Evolutionary conservation across 2,329 filamentous ascomycete genomes (phyloP).

Genomic region (Colletotrichum sp.): DNA sequence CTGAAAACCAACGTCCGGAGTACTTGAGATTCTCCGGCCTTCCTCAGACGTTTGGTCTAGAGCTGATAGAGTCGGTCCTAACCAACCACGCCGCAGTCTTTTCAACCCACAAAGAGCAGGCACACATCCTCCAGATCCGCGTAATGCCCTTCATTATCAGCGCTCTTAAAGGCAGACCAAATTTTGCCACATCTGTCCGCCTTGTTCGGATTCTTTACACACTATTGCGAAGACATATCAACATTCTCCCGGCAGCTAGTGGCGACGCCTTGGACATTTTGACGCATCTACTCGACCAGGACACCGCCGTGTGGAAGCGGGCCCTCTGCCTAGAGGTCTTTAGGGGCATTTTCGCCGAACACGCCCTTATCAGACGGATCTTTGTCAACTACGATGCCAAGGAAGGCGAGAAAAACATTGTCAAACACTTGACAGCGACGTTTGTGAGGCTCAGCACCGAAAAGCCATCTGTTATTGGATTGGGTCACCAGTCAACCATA

Average conservation of each 20-base stretch:
- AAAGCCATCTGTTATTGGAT: slow-evolving; percentile 85
- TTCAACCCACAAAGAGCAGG: slow-evolving; percentile 78
- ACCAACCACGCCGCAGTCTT: slow-evolving; percentile 86
- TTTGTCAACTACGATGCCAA: slow-evolving; percentile 80
- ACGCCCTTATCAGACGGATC: slow-evolving; percentile 77
- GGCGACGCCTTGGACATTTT: slow-evolving; percentile 82
- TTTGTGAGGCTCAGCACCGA: slow-evolving; percentile 95
- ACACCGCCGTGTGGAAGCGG: slow-evolving; percentile 84
- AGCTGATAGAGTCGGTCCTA: slow-evolving; percentile 90
- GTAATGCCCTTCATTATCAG: slow-evolving; percentile 86
- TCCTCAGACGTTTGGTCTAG: slow-evolving; percentile 83
- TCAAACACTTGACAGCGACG: slow-evolving; percentile 82
- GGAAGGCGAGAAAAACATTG: slow-evolving; percentile 74
- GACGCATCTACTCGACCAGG: slow-evolving; percentile 87
- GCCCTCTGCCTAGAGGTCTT: slow-evolving; percentile 92
- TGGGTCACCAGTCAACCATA: slow-evolving; percentile 86
- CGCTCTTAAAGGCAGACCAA: slow-evolving; percentile 76
- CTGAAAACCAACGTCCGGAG: slow-evolving; percentile 82
- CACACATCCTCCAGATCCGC: slow-evolving; percentile 75
- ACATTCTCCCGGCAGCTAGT: slow-evolving; percentile 77
- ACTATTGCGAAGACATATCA: slow-evolving; percentile 78
- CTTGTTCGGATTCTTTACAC: slow-evolving; percentile 84
- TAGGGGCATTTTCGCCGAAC: slow-evolving; percentile 82
- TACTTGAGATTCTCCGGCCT: slow-evolving; percentile 82
- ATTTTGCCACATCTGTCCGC: slow-evolving; percentile 83